These are phyloP conservation scores for Trypanosoma congolense DNA, from an alignment of 208 protist species.

Conservation along the genomic window DNA sequence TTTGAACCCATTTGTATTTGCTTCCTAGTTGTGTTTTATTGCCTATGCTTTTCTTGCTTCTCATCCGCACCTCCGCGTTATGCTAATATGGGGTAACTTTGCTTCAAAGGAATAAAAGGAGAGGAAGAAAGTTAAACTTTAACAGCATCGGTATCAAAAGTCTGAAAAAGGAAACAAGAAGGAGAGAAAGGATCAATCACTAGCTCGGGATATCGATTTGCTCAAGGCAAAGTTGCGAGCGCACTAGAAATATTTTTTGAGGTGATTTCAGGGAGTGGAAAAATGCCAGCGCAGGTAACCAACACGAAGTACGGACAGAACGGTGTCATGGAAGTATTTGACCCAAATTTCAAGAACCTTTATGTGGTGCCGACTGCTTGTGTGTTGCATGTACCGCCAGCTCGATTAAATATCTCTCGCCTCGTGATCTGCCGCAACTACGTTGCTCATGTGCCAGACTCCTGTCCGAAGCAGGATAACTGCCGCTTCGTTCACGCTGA, in stretches of 20 bases:
- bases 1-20: background rate
- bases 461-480: conserved; percentile 44
- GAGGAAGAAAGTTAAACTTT: background rate
- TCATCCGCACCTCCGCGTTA: background rate
- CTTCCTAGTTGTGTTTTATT: background rate
- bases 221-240: too few species aligned
- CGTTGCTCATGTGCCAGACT: conserved; percentile 17
- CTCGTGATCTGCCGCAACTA: conserved; percentile 78
- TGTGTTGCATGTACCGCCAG: conserved; percentile 59
- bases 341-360: conserved; percentile 54
- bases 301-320: background rate
- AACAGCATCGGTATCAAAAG: background rate
- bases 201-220: too few species aligned
- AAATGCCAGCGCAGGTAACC: background rate
- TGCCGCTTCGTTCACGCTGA: conserved; percentile 84
- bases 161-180: background rate
- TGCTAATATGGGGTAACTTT: too few species aligned
- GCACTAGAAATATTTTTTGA: too few species aligned
- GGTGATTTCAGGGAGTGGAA: background rate
- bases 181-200: background rate
- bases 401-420: conserved; percentile 69
- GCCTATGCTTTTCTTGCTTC: background rate
- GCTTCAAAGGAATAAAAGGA: background rate
- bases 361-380: conserved; percentile 45
- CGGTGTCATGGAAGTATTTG: conserved; percentile 40